These are phyloP conservation scores for Macrolepiota fuliginosa DNA, from an alignment of 768 basidiomycete genomes.

Conservation along the genomic window DNA sequence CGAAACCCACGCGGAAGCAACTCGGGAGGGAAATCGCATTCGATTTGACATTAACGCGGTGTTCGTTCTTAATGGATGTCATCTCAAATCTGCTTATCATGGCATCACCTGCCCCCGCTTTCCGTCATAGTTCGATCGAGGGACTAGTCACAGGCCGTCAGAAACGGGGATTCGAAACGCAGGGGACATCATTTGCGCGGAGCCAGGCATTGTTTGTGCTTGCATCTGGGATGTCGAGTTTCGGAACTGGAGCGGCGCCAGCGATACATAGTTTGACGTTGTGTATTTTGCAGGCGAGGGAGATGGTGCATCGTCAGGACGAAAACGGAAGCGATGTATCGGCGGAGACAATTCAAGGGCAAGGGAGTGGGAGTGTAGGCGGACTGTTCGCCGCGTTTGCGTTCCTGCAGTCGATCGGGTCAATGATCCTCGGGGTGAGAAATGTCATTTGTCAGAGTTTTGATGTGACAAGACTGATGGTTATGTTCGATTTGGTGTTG, in stretches of 20 bases:
- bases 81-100: conserved; percentile 59
- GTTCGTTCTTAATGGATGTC: conserved; percentile 66
- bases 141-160: background rate
- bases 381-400: conserved; percentile 68
- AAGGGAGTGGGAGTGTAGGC: background rate
- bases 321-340: conserved; percentile 16
- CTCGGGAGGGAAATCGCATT: conserved; percentile 67
- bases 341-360: conserved; percentile 21
- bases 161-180: conserved; percentile 3
- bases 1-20: conserved; percentile 47
- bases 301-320: conserved; percentile 22
- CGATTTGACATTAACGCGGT: conserved; percentile 60
- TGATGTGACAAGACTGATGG: conserved; percentile 5
- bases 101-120: conserved; percentile 45
- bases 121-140: conserved; percentile 19
- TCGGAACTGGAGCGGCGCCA: conserved; percentile 71
- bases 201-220: conserved; percentile 57
- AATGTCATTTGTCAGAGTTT: background rate
- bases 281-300: conserved; percentile 51
- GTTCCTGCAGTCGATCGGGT: conserved; percentile 65
- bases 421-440: conserved; percentile 58
- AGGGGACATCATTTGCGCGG: conserved; percentile 11
- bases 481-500: conserved; percentile 5
- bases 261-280: conserved; percentile 71
- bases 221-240: conserved; percentile 53